A percentile compares a stretch with the other conserved stretches of the same genome.
phyloP scores from a whole-genome alignment of 106 monocot species.

The Platanthera zijinensis region DNA sequence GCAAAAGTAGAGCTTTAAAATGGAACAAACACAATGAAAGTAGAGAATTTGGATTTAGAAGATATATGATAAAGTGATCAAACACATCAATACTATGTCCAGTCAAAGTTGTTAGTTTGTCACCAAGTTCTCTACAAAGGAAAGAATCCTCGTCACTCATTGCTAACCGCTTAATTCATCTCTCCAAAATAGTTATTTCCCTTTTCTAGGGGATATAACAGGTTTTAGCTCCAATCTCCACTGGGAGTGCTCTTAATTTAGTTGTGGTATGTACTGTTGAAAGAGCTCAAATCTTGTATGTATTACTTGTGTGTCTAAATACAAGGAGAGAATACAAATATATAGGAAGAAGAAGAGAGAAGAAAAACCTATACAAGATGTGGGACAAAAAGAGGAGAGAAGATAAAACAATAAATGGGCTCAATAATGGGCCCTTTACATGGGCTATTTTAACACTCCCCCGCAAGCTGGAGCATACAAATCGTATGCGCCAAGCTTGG shows the following conservation, averaged over 20 bases:
- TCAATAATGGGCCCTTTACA: too few relatives aligned
- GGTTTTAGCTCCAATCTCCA: neutral
- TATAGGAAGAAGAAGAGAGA: too few relatives aligned
- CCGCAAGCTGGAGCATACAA: too few relatives aligned
- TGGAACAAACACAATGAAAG: neutral
- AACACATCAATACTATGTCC: neutral
- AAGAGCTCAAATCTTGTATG: too few relatives aligned
- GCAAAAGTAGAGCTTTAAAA: neutral
- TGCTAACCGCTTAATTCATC: neutral
- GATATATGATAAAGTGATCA: neutral
- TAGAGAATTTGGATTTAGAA: neutral
- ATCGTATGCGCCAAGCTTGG: too few relatives aligned
- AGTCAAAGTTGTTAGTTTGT: neutral
- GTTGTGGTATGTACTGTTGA: neutral
- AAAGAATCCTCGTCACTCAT: too few relatives aligned
- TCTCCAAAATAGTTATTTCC: neutral
- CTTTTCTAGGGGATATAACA: neutral
- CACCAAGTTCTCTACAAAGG: neutral
- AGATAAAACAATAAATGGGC: too few relatives aligned
- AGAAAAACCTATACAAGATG: too few relatives aligned
- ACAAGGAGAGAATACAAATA: too few relatives aligned
- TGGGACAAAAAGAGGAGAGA: too few relatives aligned
- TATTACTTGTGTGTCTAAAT: too few relatives aligned
- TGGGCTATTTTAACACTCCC: too few relatives aligned
- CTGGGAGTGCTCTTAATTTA: neutral